Conservation (phyloP, 2,329 filamentous ascomycete species). For the Hymenoscyphus occultus region DNA sequence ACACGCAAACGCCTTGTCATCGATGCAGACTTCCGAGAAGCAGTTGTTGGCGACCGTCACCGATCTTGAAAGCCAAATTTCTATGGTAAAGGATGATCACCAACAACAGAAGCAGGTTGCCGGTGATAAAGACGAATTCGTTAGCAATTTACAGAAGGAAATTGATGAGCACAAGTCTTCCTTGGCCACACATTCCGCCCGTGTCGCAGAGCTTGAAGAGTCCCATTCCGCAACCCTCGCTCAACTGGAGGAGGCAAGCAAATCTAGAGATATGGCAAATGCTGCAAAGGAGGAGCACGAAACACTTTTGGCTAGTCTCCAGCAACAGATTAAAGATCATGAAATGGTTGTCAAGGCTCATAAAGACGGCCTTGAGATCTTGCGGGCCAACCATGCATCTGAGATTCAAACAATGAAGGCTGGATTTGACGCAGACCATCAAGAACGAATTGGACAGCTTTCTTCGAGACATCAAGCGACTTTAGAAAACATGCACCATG, state of each 20-base stretch:
- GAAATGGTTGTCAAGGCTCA: constrained; percentile 55
- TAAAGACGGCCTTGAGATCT: constrained; percentile 48
- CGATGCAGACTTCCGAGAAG: constrained; percentile 69
- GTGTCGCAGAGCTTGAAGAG: constrained; percentile 71
- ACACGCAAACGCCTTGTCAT: constrained; percentile 67
- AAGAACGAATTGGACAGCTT: constrained; percentile 56
- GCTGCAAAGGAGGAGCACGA: constrained; percentile 43
- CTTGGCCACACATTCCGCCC: constrained; percentile 64
- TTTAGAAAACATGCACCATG: constrained; percentile 54
- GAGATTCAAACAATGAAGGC: constrained; percentile 49
- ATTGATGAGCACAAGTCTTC: constrained; percentile 78
- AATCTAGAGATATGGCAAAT: constrained; percentile 49
- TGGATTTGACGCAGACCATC: constrained; percentile 53
- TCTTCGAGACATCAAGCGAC: constrained; percentile 59
- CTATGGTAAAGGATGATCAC: constrained; percentile 42
- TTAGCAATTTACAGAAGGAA: constrained; percentile 64
- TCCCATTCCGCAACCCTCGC: constrained; percentile 63
- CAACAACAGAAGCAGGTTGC: constrained; percentile 48
- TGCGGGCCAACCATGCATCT: constrained; percentile 50
- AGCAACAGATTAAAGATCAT: constrained; percentile 59
- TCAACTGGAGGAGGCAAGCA: constrained; percentile 65
- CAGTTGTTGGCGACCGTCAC: constrained; percentile 69
- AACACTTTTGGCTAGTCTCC: constrained; percentile 50
- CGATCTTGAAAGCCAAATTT: constrained; percentile 64
- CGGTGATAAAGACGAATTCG: constrained; percentile 55